Conservation (phyloP, 2,329 filamentous ascomycete genomes). For the Lachnellula arida region DNA sequence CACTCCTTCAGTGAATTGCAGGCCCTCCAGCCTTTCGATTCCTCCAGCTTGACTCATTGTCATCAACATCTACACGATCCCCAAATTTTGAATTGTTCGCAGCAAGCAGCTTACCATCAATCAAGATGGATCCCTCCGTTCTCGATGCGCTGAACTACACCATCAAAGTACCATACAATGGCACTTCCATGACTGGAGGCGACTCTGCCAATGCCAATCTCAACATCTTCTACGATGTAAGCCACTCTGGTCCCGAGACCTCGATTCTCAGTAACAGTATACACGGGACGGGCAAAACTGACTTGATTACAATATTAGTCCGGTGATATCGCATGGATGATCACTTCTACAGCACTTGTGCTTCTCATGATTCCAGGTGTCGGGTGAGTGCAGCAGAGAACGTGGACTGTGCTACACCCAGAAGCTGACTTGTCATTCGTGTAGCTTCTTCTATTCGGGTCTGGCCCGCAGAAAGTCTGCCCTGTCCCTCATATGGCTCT, state of each 20-base stretch:
- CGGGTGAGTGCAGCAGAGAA: constrained; percentile 45
- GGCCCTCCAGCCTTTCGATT: too few species aligned
- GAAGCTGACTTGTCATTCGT: constrained; percentile 16
- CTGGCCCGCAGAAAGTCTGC: constrained; percentile 85
- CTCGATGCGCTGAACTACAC: constrained; percentile 42
- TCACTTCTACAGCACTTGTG: constrained; percentile 76
- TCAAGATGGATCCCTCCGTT: constrained; percentile 35
- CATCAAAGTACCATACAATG: constrained; percentile 46
- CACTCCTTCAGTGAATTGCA: too few species aligned
- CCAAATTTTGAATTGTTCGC: neutral
- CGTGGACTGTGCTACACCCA: constrained; percentile 9
- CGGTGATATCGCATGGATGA: constrained; percentile 82
- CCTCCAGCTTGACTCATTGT: too few species aligned
- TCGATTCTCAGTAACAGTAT: neutral
- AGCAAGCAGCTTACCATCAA: constrained; percentile 1
- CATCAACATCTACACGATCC: too few species aligned
- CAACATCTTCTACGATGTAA: constrained; percentile 79
- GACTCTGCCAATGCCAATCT: constrained; percentile 60
- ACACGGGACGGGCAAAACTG: neutral
- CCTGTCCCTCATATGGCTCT: constrained; percentile 85
- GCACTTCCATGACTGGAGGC: constrained; percentile 53
- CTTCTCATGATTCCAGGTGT: constrained; percentile 91
- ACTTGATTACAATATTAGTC: constrained; percentile 58
- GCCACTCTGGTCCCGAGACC: constrained; percentile 2
- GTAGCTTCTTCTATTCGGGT: constrained; percentile 81